These are phyloP conservation scores for Fusarium irregulare DNA, from an alignment of 2,329 filamentous ascomycete species.

Conservation along the genomic window DNA sequence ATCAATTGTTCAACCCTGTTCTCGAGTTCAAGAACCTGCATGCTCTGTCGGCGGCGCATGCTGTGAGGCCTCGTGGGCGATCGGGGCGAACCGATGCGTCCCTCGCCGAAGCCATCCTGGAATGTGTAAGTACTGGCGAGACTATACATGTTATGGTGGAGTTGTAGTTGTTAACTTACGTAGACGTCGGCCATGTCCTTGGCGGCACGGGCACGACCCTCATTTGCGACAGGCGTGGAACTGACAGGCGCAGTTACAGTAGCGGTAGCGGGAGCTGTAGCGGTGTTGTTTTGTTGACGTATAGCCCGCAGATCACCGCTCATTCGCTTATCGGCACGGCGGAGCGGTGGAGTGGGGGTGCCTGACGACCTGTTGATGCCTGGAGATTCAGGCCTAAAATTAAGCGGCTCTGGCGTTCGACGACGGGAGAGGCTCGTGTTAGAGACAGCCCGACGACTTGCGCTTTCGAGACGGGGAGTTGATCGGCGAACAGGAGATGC, in stretches of 20 bases:
- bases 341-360: slow-evolving; percentile 73
- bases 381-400: slow-evolving; percentile 72
- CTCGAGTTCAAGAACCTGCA: slow-evolving; percentile 95
- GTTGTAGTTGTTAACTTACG: slow-evolving; percentile 75
- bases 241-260: slow-evolving; percentile 31
- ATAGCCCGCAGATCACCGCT: slow-evolving; percentile 76
- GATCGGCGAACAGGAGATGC: slow-evolving; percentile 34
- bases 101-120: slow-evolving; percentile 94
- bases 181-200: slow-evolving; percentile 93
- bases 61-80: slow-evolving; percentile 95
- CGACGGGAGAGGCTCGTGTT: slow-evolving; percentile 65
- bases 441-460: slow-evolving; percentile 59
- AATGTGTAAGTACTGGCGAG: slow-evolving; percentile 34
- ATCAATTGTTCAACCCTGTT: slow-evolving; percentile 83
- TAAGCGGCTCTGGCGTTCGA: slow-evolving; percentile 65
- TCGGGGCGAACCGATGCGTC: slow-evolving; percentile 83
- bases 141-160: slow-evolving; percentile 4
- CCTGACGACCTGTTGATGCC: slow-evolving; percentile 56
- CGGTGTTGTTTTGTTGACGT: slow-evolving; percentile 53
- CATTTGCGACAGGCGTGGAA: slow-evolving; percentile 80
- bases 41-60: slow-evolving; percentile 96
- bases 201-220: slow-evolving; percentile 84
- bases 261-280: slow-evolving; percentile 40
- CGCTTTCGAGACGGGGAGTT: slow-evolving; percentile 40
- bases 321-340: slow-evolving; percentile 73